These are phyloP conservation scores for Fusarium nematophilum DNA, from an alignment of 2,329 filamentous ascomycete genomes.

Conservation along the genomic window DNA sequence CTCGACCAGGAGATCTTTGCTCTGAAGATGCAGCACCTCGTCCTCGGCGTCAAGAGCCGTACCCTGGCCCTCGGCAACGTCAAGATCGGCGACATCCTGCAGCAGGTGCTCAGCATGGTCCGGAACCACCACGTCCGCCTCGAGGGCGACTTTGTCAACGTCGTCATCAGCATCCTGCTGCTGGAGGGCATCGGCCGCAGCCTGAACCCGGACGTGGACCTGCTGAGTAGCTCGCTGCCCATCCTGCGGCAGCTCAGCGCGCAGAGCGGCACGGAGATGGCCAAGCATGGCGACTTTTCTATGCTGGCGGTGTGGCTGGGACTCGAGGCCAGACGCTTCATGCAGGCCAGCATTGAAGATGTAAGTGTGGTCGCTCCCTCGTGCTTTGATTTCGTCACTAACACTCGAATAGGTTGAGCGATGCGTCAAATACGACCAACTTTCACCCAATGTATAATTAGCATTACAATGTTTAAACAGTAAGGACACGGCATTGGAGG, in stretches of 20 bases:
- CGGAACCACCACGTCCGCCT: conserved; percentile 90
- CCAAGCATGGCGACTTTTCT: conserved; percentile 78
- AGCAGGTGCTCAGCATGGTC: conserved; percentile 92
- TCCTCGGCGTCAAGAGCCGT: conserved; percentile 87
- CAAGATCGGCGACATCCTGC: conserved; percentile 94
- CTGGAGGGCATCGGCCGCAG: conserved; percentile 93
- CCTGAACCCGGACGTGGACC: conserved; percentile 86
- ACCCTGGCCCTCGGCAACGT: conserved; percentile 94
- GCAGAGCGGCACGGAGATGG: conserved; percentile 76
- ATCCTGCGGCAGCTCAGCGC: conserved; percentile 90
- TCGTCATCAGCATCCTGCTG: conserved; percentile 92
- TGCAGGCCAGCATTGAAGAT: conserved; percentile 91
- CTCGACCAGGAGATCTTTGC: conserved; percentile 92
- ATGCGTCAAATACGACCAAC: conserved; percentile 89
- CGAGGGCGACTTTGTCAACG: conserved; percentile 98
- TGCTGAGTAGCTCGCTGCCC: conserved; percentile 86
- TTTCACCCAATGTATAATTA: conserved; percentile 84
- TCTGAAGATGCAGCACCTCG: conserved; percentile 95
- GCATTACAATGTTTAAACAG: conserved; percentile 16
- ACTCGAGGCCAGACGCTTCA: conserved; percentile 86
- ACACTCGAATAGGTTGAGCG: conserved; percentile 72
- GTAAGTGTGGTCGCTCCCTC: conserved; percentile 71
- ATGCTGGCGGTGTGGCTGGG: conserved; percentile 95
- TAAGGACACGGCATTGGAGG: conserved; percentile 14
- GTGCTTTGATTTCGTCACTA: neutral